These are phyloP conservation scores for Galeopsis tetrahit DNA, from an alignment of 257 asterid species.

Conservation along the genomic window DNA sequence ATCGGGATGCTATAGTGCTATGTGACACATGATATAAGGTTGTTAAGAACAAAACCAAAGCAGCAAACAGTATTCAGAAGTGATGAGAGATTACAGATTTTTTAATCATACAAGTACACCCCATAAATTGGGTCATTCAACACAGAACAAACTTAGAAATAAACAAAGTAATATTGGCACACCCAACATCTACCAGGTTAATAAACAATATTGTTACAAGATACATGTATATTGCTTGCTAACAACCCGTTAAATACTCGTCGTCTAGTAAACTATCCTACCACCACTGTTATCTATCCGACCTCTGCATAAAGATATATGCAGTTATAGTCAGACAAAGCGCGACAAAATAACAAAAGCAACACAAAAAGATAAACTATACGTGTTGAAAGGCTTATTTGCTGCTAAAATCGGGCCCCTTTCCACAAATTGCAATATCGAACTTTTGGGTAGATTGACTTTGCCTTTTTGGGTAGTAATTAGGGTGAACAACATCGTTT, in stretches of 20 bases:
- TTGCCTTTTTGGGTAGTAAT: no score
- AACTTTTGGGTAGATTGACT: no score
- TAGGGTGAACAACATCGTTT: no score
- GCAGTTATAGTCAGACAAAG: background rate
- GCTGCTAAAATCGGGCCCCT: no score
- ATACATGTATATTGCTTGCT: conserved; percentile 10
- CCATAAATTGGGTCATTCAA: background rate
- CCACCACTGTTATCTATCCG: conserved; percentile 24
- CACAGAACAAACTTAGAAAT: background rate
- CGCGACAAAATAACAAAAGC: background rate
- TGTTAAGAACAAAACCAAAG: background rate
- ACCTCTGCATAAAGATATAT: conserved; percentile 27
- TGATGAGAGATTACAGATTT: background rate
- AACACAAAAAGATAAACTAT: no score
- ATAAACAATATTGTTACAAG: conserved; percentile 23
- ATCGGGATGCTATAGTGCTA: no score
- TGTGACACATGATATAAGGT: no score
- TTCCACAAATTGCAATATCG: no score
- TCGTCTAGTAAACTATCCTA: conserved; percentile 1
- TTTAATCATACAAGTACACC: background rate
- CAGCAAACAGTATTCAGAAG: background rate
- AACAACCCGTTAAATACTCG: background rate
- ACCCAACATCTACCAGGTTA: conserved; percentile 8
- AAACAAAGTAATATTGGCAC: conserved; percentile 8
- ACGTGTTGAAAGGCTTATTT: no score